phyloP scores from a whole-genome alignment of 768 basidiomycete genomes.

The Tricholomella constricta region DNA sequence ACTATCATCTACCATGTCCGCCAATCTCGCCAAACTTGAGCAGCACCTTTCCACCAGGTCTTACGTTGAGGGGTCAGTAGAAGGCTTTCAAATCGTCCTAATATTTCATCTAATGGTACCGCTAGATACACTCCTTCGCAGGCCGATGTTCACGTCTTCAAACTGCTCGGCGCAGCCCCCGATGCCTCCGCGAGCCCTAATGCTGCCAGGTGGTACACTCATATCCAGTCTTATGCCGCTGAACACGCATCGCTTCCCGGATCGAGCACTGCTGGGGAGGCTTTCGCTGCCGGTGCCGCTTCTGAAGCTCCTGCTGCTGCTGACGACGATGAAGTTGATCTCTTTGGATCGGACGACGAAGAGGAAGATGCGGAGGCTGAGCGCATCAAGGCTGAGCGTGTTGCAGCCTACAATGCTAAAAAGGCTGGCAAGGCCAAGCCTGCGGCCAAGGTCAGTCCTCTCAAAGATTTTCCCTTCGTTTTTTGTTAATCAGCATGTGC shows the following conservation, averaged over 20 bases:
- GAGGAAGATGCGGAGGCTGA: constrained; percentile 87
- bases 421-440: constrained; percentile 91
- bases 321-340: constrained; percentile 79
- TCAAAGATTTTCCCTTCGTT: constrained; percentile 2
- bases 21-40: constrained; percentile 74
- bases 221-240: constrained; percentile 83
- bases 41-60: constrained; percentile 84
- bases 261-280: constrained; percentile 78
- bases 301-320: constrained; percentile 53
- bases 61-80: constrained; percentile 86
- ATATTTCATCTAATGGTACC: constrained; percentile 16
- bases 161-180: constrained; percentile 69
- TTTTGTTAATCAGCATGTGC: constrained; percentile 10
- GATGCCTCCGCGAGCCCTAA: constrained; percentile 67
- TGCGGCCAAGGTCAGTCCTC: constrained; percentile 68
- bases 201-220: constrained; percentile 89
- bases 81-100: neutral
- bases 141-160: constrained; percentile 92
- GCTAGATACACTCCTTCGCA: constrained; percentile 88
- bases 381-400: constrained; percentile 85
- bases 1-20: constrained; percentile 52
- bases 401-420: constrained; percentile 90
- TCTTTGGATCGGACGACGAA: constrained; percentile 85
- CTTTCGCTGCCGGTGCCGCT: constrained; percentile 59
- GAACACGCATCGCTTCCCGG: constrained; percentile 83